Percentiles rank a stretch among this genome's conserved stretches.
phyloP scores from a whole-genome alignment of 352 stramenopile species.

The Phytophthora sansomeana region DNA sequence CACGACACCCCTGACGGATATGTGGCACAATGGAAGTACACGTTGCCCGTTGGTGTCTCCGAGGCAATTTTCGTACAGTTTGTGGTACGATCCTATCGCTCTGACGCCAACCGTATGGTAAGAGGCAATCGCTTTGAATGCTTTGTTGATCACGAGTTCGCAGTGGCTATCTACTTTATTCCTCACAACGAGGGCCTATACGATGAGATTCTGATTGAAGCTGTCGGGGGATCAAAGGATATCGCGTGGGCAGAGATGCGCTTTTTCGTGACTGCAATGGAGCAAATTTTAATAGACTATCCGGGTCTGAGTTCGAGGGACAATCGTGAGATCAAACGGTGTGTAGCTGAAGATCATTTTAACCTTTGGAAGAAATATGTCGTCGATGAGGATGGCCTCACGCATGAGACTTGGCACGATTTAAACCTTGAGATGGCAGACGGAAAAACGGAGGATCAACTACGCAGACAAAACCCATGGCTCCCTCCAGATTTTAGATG shows the following conservation, averaged over 20 bases:
- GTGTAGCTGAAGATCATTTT: neutral
- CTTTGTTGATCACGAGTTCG: conserved; percentile 13
- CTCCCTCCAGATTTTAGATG: conserved; percentile 20
- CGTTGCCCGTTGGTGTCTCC: conserved; percentile 17
- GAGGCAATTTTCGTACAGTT: conserved; percentile 24
- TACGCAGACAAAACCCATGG: neutral
- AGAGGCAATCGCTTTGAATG: conserved; percentile 3
- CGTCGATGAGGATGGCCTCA: neutral
- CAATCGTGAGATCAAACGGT: neutral
- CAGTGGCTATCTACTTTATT: conserved; percentile 16
- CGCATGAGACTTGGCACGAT: neutral
- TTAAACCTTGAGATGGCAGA: neutral
- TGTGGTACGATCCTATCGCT: conserved; percentile 18
- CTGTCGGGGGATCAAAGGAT: conserved; percentile 8
- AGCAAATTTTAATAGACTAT: conserved; percentile 6
- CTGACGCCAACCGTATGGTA: neutral
- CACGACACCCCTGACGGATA: neutral
- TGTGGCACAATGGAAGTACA: conserved; percentile 25
- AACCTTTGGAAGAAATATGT: neutral
- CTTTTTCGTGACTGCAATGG: conserved; percentile 27
- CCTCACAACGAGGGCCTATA: neutral
- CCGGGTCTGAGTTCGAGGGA: neutral
- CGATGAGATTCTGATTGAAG: conserved; percentile 29
- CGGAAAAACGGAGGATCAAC: neutral
- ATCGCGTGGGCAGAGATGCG: conserved; percentile 27